Evolutionary conservation across 257 asterid species (phyloP).

Genomic region (Plectranthus barbatus): DNA sequence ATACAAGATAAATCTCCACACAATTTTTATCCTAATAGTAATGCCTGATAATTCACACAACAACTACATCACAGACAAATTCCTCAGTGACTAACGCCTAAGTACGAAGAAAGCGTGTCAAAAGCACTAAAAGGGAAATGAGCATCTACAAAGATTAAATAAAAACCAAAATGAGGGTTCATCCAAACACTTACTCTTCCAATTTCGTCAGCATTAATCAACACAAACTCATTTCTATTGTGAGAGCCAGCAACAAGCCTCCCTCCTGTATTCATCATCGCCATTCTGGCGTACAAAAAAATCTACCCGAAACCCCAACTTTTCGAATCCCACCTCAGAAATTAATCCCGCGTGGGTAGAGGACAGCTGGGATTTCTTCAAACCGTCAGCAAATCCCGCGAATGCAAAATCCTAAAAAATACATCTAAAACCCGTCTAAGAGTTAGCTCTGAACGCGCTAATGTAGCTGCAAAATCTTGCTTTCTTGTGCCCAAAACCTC

Average conservation of each 20-base stretch:
- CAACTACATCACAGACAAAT: neutral
- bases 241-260: too few relatives aligned
- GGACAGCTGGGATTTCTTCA: slow-evolving; percentile 8
- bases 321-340: slow-evolving; percentile 9
- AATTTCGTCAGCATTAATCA: too few relatives aligned
- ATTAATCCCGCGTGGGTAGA: slow-evolving; percentile 1
- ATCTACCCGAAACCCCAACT: slow-evolving; percentile 15
- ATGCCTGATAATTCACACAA: neutral
- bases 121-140: neutral
- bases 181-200: too few relatives aligned
- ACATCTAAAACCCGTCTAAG: slow-evolving; percentile 7
- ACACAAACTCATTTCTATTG: too few relatives aligned
- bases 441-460: slow-evolving; percentile 13
- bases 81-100: neutral
- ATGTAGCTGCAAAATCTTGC: slow-evolving; percentile 12
- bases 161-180: neutral
- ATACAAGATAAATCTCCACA: neutral
- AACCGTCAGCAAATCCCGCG: neutral
- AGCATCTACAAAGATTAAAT: too few relatives aligned
- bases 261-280: too few relatives aligned
- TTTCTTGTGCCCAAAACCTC: neutral
- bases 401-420: neutral
- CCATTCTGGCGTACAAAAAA: neutral
- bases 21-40: neutral
- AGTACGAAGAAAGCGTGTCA: slow-evolving; percentile 9